Conservation (phyloP, 1,284 basidiomycete species). For the Peniophora sp. region DNA sequence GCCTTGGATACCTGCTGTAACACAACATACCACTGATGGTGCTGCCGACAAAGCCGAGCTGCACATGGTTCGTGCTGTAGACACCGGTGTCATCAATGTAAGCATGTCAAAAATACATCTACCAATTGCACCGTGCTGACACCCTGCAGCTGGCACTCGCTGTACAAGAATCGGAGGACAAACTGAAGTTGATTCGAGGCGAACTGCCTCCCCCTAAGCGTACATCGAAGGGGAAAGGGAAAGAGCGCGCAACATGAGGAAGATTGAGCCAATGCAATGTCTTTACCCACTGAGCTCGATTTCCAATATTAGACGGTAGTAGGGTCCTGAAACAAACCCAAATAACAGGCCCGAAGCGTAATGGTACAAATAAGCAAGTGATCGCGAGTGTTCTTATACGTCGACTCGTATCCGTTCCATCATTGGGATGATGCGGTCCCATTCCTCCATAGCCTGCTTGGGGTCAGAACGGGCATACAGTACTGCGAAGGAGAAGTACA, state of each 20-base stretch:
- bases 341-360: slow-evolving; percentile 4
- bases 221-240: slow-evolving; percentile 17
- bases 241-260: slow-evolving; percentile 7
- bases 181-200: slow-evolving; percentile 30
- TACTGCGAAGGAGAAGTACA: slow-evolving; percentile 15
- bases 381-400: slow-evolving; percentile 37
- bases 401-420: slow-evolving; percentile 85
- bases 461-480: not conserved
- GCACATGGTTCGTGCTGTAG: slow-evolving; percentile 69
- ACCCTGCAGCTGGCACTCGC: slow-evolving; percentile 54
- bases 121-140: not conserved
- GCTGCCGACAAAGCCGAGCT: slow-evolving; percentile 51
- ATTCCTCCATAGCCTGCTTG: slow-evolving; percentile 80
- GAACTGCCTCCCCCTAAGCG: slow-evolving; percentile 22
- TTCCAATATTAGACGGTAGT: not conserved
- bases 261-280: not conserved
- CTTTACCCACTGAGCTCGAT: not conserved
- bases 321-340: not conserved
- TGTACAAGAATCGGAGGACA: slow-evolving; percentile 73
- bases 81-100: slow-evolving; percentile 83
- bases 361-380: slow-evolving; percentile 9
- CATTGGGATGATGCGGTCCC: slow-evolving; percentile 84
- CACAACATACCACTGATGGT: slow-evolving; percentile 56
- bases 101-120: not conserved
- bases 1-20: slow-evolving; percentile 68